Evolutionary conservation across 2,329 filamentous ascomycete species (phyloP).

Genomic region (Clarireedia monteithiana): DNA sequence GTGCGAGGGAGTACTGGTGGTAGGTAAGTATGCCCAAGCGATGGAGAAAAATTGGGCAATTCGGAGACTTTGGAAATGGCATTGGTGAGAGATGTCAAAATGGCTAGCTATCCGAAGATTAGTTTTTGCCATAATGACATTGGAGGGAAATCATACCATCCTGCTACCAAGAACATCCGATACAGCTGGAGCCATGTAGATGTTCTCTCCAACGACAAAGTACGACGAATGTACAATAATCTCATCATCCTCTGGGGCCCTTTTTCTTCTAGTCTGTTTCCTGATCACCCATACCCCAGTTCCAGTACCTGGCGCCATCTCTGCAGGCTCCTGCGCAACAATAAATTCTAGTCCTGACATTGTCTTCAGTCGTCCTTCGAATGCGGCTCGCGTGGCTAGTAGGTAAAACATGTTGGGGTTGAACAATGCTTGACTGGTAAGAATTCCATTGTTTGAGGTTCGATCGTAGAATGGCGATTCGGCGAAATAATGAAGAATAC

Average conservation of each 20-base stretch:
- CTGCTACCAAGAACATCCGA: conserved; percentile 51
- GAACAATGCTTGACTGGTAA: conserved; percentile 54
- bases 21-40: conserved; percentile 37
- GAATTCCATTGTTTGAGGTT: conserved; percentile 59
- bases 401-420: conserved; percentile 50
- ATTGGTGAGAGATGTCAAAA: conserved; percentile 20
- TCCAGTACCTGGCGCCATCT: conserved; percentile 50
- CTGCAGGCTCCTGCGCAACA: conserved; percentile 56
- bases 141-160: conserved; percentile 39
- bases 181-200: conserved; percentile 58
- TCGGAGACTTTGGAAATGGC: conserved; percentile 28
- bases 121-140: neutral
- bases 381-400: conserved; percentile 53
- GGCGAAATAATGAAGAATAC: conserved; percentile 58
- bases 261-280: conserved; percentile 57
- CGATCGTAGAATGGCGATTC: conserved; percentile 60
- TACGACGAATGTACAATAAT: conserved; percentile 52
- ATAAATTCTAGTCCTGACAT: conserved; percentile 63
- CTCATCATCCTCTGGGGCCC: conserved; percentile 50
- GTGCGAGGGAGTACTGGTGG: conserved; percentile 16
- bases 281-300: conserved; percentile 64
- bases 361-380: conserved; percentile 53
- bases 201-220: conserved; percentile 57
- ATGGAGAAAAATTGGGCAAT: conserved; percentile 39
- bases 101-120: conserved; percentile 1